Conservation (phyloP, 208 protist species). For the Strigomonas galati region DNA sequence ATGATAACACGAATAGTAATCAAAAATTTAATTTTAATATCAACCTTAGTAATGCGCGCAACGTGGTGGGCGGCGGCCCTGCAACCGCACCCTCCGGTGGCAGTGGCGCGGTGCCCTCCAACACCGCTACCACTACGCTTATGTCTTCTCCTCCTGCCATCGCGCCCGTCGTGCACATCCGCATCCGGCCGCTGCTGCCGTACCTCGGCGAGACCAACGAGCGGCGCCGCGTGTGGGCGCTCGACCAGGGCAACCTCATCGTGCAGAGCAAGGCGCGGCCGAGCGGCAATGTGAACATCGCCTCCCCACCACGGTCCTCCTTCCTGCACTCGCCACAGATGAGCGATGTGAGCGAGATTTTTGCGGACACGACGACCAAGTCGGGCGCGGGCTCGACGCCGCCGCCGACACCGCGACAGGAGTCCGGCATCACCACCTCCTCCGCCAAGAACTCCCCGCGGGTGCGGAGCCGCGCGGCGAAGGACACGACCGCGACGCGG, state of each 20-base stretch:
- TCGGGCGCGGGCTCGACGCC: background rate
- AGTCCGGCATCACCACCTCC: background rate
- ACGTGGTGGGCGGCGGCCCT: no score
- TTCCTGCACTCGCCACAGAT: background rate
- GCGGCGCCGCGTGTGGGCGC: slow-evolving; percentile 58
- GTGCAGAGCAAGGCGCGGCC: slow-evolving; percentile 22
- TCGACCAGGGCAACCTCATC: slow-evolving; percentile 81
- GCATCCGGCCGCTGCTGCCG: slow-evolving; percentile 62
- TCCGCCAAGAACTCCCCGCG: slow-evolving; percentile 5
- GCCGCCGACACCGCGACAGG: background rate
- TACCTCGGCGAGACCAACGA: slow-evolving; percentile 61
- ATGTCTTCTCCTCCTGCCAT: background rate
- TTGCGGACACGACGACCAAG: background rate
- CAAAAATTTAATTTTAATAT: background rate
- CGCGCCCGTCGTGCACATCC: slow-evolving; percentile 72
- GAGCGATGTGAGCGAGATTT: background rate
- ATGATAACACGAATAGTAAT: no score
- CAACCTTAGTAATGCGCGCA: background rate
- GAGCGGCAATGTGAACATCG: background rate
- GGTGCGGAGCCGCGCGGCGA: background rate
- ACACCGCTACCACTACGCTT: no score
- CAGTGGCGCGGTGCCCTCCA: background rate
- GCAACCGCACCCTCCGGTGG: background rate
- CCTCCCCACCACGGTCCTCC: no score
- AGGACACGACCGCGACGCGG: no score